phyloP scores from a whole-genome alignment of 2,329 filamentous ascomycete species.

The Orbilia brochopaga region DNA sequence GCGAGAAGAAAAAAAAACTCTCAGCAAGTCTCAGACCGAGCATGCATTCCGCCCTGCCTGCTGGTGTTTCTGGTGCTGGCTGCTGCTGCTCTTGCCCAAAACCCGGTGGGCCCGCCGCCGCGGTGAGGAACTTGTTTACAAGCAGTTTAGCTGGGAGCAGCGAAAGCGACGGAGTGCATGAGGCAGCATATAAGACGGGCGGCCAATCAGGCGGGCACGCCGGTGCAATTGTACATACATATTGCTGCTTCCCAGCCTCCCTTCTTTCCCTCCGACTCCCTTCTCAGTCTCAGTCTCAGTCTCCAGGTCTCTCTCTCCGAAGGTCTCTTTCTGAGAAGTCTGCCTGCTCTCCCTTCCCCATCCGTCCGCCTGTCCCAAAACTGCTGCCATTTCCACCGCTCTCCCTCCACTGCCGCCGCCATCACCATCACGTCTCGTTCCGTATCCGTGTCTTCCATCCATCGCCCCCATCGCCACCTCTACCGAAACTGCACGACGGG shows the following conservation, averaged over 20 bases:
- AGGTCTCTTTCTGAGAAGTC: no score
- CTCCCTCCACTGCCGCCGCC: constrained; percentile 41
- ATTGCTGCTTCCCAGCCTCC: constrained; percentile 38
- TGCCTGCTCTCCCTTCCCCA: constrained; percentile 45
- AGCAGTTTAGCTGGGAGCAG: no score
- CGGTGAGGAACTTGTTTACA: constrained; percentile 41
- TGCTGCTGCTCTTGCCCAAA: no score
- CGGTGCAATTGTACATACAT: not conserved
- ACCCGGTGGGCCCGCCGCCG: not conserved
- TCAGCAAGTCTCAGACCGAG: no score
- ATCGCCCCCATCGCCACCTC: constrained; percentile 29
- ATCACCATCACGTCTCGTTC: constrained; percentile 21
- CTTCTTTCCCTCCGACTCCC: constrained; percentile 29
- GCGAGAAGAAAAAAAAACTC: no score
- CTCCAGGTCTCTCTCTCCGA: no score
- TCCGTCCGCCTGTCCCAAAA: constrained; percentile 1
- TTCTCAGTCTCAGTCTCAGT: constrained; percentile 16
- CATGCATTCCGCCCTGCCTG: no score
- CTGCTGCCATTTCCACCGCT: constrained; percentile 20
- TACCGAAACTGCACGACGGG: not conserved
- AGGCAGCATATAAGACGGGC: constrained; percentile 3
- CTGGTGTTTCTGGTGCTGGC: constrained; percentile 18
- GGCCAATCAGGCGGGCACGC: constrained; percentile 33
- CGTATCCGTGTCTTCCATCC: constrained; percentile 7
- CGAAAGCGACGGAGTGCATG: no score